These are phyloP conservation scores for Hypholoma fasciculare DNA, from an alignment of 768 basidiomycete genomes.

Conservation along the genomic window DNA sequence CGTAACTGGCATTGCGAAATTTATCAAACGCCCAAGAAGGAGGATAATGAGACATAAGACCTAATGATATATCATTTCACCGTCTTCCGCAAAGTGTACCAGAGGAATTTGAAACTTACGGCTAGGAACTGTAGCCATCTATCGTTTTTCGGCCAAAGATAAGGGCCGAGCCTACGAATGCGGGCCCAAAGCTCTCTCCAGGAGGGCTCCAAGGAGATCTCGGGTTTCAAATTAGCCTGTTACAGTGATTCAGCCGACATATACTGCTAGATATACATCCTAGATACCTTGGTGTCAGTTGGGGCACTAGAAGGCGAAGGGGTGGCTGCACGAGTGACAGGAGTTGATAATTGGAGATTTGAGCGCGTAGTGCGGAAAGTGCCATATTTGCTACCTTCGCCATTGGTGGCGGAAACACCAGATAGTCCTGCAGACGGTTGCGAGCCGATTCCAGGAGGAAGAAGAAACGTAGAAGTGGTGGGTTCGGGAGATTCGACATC, in stretches of 20 bases:
- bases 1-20: constrained; percentile 66
- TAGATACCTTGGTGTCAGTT: constrained; percentile 37
- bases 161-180: constrained; percentile 67
- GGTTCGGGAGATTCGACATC: constrained; percentile 38
- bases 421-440: constrained; percentile 54
- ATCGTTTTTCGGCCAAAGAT: constrained; percentile 81
- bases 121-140: constrained; percentile 68
- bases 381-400: constrained; percentile 66
- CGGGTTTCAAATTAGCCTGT: constrained; percentile 44
- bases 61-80: constrained; percentile 31
- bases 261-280: not conserved
- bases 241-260: constrained; percentile 6
- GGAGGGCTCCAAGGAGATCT: constrained; percentile 61
- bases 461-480: constrained; percentile 53
- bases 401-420: constrained; percentile 36
- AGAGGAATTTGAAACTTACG: constrained; percentile 33
- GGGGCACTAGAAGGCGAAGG: constrained; percentile 42
- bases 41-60: constrained; percentile 69
- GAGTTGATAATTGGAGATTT: constrained; percentile 49
- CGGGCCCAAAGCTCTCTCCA: constrained; percentile 72
- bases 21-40: constrained; percentile 74
- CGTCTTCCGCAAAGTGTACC: not conserved
- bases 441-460: constrained; percentile 48
- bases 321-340: constrained; percentile 54
- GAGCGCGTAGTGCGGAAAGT: constrained; percentile 62